Percentiles rank a stretch among this genome's conserved stretches.
Evolutionary conservation across 2,329 filamentous ascomycete species (phyloP).

Genomic region (Coleophoma eucalyptorum): DNA sequence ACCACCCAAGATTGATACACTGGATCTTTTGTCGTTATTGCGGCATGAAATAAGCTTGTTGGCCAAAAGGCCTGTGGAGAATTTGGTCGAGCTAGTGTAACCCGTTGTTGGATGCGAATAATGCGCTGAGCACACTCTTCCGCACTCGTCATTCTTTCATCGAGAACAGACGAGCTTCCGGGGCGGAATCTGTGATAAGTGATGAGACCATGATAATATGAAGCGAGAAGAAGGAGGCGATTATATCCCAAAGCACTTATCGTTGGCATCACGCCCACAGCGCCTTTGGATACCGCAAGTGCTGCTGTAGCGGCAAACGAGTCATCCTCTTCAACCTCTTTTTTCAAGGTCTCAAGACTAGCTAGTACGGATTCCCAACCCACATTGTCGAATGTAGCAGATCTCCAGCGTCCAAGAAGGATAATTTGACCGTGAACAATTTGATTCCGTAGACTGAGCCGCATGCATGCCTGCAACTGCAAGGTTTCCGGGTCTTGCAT

Average conservation of each 20-base stretch:
- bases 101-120: background rate
- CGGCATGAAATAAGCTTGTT: background rate
- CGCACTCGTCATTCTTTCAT: background rate
- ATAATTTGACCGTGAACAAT: background rate
- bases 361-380: background rate
- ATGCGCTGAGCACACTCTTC: background rate
- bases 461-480: background rate
- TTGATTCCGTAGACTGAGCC: background rate
- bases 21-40: background rate
- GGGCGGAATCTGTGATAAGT: background rate
- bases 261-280: background rate
- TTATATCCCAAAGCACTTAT: slow-evolving; percentile 5
- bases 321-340: background rate
- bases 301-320: background rate
- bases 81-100: background rate
- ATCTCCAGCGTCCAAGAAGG: background rate
- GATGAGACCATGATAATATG: background rate
- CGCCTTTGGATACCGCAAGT: background rate
- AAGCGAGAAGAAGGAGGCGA: background rate
- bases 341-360: background rate
- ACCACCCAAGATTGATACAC: background rate
- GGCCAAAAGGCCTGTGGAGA: background rate
- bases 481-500: background rate
- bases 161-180: background rate
- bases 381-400: background rate